Evolutionary conservation across 495 filamentous ascomycete genomes (phyloP).

Genomic region (Astrothelium macrocarpum): DNA sequence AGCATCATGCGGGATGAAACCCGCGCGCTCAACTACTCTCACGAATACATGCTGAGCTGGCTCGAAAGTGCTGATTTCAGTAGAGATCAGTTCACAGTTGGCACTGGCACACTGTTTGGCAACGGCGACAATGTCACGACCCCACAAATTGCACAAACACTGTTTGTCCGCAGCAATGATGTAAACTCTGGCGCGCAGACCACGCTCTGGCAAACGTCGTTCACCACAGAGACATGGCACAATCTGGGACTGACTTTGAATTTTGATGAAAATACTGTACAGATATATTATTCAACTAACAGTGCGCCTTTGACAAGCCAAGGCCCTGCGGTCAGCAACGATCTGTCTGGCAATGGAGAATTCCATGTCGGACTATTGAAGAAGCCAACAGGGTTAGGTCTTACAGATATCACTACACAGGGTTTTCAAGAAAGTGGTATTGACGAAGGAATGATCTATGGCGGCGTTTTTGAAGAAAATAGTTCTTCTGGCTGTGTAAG

Average conservation of each 20-base stretch:
- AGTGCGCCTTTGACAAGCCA: background rate
- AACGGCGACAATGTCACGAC: constrained; percentile 2
- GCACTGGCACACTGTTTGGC: background rate
- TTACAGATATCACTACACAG: background rate
- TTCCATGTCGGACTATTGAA: constrained; percentile 3
- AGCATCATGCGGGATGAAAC: constrained; percentile 4
- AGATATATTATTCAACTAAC: background rate
- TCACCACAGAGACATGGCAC: constrained; percentile 3
- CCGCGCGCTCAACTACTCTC: background rate
- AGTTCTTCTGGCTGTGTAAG: constrained; percentile 2
- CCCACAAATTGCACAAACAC: background rate
- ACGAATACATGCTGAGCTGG: constrained; percentile 1
- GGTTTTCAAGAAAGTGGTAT: constrained; percentile 3
- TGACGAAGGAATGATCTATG: background rate
- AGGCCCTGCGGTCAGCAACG: background rate
- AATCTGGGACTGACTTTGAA: background rate
- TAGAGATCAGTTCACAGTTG: background rate
- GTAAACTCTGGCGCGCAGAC: background rate
- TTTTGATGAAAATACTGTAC: background rate
- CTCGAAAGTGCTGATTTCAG: constrained; percentile 5
- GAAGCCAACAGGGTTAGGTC: background rate
- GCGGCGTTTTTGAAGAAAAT: background rate
- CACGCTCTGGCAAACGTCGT: constrained; percentile 1
- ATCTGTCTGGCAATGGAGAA: background rate
- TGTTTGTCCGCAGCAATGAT: background rate